Evolutionary conservation across 2,329 filamentous ascomycete species (phyloP), one percentile per base, ranked within the genome.

Genomic region (Cyanodermella asteris): DNA sequence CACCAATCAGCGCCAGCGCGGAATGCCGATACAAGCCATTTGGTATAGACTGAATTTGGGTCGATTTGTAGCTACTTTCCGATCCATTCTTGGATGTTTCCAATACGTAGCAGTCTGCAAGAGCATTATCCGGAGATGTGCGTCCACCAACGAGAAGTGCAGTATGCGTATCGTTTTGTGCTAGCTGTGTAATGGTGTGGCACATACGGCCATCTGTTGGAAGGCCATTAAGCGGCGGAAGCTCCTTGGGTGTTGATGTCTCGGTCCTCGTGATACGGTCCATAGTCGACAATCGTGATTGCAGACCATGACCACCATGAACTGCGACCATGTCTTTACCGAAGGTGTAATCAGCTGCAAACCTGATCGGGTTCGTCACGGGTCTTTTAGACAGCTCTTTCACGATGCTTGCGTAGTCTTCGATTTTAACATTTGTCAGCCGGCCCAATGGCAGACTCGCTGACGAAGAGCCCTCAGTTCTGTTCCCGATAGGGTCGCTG

Each of bases 41-140:
- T 26, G 61, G 56, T 33, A 72, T n/a, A n/a, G n/a, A n/a, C n/a
- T n/a, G n/a, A n/a, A n/a, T n/a, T n/a, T n/a, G n/a, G n/a, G n/a
- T n/a, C n/a, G n/a, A n/a, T n/a, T n/a, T n/a, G n/a, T n/a, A n/a
- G n/a, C n/a, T n/a, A n/a, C n/a, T n/a, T n/a, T n/a, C n/a, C n/a
- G n/a, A n/a, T n/a, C n/a, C n/a, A n/a, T n/a, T n/a, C n/a, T n/a
- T n/a, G n/a, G n/a, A n/a, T n/a, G n/a, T n/a, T n/a, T n/a, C n/a
- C n/a, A n/a, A 65, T 2, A 81, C 36, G 78, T 78, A 93, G 36
- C 74, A 81, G 43, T 87, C 76, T 18, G 54, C 53, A 20, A 78
- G 52, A 2, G 68, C 68, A 16, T 58, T 60, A 8, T 68, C 57
- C 4, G 82, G 81, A 6, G 78, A 84, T n/a, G 62, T 58, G 30